Conservation (phyloP, 1,284 basidiomycete genomes). For the Trichosporon inkin region DNA sequence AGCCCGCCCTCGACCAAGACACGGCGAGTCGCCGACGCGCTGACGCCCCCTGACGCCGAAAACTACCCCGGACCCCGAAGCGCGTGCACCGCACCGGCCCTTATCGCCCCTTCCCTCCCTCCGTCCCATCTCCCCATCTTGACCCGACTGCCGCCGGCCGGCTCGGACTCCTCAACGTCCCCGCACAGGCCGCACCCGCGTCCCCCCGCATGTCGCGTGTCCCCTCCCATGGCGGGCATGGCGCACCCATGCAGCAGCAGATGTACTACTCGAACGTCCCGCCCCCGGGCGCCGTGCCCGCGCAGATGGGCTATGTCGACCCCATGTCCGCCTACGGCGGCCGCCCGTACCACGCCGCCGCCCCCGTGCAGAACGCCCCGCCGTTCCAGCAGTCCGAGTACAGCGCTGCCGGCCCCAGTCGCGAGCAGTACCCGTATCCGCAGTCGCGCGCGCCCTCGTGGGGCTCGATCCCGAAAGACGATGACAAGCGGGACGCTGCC, state of each 20-base stretch:
- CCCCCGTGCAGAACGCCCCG: not conserved
- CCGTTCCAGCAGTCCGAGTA: slow-evolving; percentile 10
- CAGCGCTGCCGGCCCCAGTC: slow-evolving; percentile 21
- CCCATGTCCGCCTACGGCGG: slow-evolving; percentile 14
- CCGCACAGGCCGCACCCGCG: not conserved
- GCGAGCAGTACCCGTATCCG: slow-evolving; percentile 16
- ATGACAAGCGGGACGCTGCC: not conserved
- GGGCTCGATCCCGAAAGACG: slow-evolving; percentile 9
- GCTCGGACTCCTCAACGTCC: slow-evolving; percentile 1
- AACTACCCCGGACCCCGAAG: not conserved
- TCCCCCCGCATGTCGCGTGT: slow-evolving; percentile 18
- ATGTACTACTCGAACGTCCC: slow-evolving; percentile 18
- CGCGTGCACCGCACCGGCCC: slow-evolving; percentile 2
- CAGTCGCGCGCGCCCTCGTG: not conserved
- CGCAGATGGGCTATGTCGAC: slow-evolving; percentile 16
- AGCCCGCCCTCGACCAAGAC: not conserved
- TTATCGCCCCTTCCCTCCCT: not conserved
- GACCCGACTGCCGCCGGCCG: slow-evolving; percentile 1
- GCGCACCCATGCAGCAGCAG: slow-evolving; percentile 14
- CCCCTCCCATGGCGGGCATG: slow-evolving; percentile 17
- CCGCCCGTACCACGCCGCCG: slow-evolving; percentile 2
- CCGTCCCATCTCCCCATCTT: not conserved
- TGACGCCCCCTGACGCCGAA: not conserved
- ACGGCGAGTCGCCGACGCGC: not conserved
- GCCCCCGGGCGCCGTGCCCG: slow-evolving; percentile 4